phyloP scores from a whole-genome alignment of 805 yeast genomes.

The Wickerhamomyces silvicola region DNA sequence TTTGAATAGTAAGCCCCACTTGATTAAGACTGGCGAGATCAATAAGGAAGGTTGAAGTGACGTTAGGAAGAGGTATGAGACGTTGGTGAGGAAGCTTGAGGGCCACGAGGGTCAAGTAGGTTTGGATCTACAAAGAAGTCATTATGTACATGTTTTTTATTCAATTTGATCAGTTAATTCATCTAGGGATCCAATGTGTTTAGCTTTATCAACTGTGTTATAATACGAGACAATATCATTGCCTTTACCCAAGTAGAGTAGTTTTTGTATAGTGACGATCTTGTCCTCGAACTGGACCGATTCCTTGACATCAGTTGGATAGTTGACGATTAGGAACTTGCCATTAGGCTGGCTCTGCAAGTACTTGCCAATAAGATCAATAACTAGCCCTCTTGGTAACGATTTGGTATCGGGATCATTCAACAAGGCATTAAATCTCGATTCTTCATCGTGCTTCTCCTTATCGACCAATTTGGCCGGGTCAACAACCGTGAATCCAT shows the following conservation, averaged over 20 bases:
- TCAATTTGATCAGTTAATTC: conserved; percentile 1
- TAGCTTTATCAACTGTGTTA: conserved; percentile 54
- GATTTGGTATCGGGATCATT: conserved; percentile 26
- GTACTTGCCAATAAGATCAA: conserved; percentile 26
- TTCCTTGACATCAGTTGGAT: conserved; percentile 57
- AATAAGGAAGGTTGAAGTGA: conserved; percentile 37
- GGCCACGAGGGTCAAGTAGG: conserved; percentile 21
- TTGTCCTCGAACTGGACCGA: conserved; percentile 72
- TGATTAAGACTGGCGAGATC: conserved; percentile 34
- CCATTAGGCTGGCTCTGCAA: conserved; percentile 19
- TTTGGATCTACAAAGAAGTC: conserved; percentile 45
- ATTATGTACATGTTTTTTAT: not conserved
- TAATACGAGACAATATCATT: conserved; percentile 57
- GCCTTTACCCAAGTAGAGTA: conserved; percentile 27
- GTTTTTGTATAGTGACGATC: conserved; percentile 42
- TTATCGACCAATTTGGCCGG: conserved; percentile 41
- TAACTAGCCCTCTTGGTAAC: conserved; percentile 30
- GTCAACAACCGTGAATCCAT: conserved; percentile 36
- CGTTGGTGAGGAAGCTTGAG: conserved; percentile 27
- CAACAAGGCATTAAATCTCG: conserved; percentile 46
- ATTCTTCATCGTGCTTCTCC: conserved; percentile 37
- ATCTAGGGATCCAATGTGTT: conserved; percentile 9
- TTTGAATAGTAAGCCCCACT: conserved; percentile 68
- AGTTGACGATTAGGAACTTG: conserved; percentile 46
- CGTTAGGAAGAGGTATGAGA: conserved; percentile 34